Evolutionary conservation across 2,329 filamentous ascomycete species (phyloP), one percentile per base, ranked within the genome.

Genomic region (Sporothrix humicola): DNA sequence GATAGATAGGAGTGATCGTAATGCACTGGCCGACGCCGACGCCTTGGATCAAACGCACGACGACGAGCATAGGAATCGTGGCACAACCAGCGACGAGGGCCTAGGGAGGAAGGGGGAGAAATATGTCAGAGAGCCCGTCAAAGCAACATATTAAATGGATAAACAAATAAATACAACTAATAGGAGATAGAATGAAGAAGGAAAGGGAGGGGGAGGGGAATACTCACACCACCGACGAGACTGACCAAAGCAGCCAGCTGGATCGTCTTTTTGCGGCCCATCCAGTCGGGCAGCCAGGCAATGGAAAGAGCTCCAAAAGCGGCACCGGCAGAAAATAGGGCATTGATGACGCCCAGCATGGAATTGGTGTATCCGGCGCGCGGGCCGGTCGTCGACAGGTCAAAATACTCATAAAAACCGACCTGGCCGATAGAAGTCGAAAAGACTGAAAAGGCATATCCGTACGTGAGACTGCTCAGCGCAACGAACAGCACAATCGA

Each of bases 401-500:
- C 31, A 44, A 74, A 71, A 31, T 69, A 72, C 3, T 46, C 42
- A 56, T 72, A 74, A 44, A 72, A 74, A 42, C 70, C 73, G 13
- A 44, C 42, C 65, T 72, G 73, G 63, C 73, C 73, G 20, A 74
- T 69, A n/a, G 69, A 72, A 9, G 70, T 74, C 44, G 61, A 63
- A 46, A 74, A 74, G 50, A 72, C 61, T 5, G 73, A 68, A 54
- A 74, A 74, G 63, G 69, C 73, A 72, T 72, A 74, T 23, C 73
- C 73, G 42, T 74, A 74, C 12, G 73, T 74, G 44, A 74, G 71
- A 63, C 73, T 72, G 63, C 73, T 72, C 73, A 74, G 44, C 23
- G 73, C 73, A 31, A 72, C 73, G 15, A 69, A 73, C 20, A 71
- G 31, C 15, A 73, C 72, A 37, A 73, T 73, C 66, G 69, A 71